Base-by-base conservation (phyloP, 2,329 filamentous ascomycete genomes). In the Cladosporium cucumerinum region DNA sequence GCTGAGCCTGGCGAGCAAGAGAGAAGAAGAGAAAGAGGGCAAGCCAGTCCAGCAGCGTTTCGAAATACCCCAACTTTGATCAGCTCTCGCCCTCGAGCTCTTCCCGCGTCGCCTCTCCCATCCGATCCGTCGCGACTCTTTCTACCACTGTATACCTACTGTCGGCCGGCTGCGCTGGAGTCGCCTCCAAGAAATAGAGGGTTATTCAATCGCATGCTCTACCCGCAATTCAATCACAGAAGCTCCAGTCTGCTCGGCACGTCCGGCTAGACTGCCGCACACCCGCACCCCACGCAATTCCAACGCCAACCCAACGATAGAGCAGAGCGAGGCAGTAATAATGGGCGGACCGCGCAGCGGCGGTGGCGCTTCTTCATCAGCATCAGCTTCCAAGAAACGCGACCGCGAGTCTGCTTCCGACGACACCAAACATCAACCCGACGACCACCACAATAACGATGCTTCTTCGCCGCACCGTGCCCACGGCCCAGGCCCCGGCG, bases 321-420 rank as follows among this genome's bases (percentile, higher is more conserved):
- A 28, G 26, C 32, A 57, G 54, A n/a, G 32, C 54, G 54, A 57
- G 54, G 26, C 55, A 57, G 10, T 43, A 30, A 28, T 28, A 55
- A 62, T 62, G 60, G 60, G 49, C 34, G 60, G 60, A 28, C 60
- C 60, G 60, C 60, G 60, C 60, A 52, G 60, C 60, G 60, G 60
- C 32, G 36, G 60, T 52, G 48, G 48, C 60, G 60, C 49, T 46
- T 21, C 60, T 25, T 43, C 32, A 34, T 34, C 32, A 34, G 32
- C 32, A 34, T 34, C 60, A 21, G 21, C 23, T 21, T 62, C 60
- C 49, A 62, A 54, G 60, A 62, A 62, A 55, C 60, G 60, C 48
- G 60, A 62, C 21, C 60, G 60, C 49, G 60, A 55, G 16, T 14
- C 58, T 49, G 43, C 58, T 49, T 28, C 46, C 28, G 58, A 49